Evolutionary conservation across 1,284 basidiomycete species (phyloP).

Genomic region (Grifola frondosa): DNA sequence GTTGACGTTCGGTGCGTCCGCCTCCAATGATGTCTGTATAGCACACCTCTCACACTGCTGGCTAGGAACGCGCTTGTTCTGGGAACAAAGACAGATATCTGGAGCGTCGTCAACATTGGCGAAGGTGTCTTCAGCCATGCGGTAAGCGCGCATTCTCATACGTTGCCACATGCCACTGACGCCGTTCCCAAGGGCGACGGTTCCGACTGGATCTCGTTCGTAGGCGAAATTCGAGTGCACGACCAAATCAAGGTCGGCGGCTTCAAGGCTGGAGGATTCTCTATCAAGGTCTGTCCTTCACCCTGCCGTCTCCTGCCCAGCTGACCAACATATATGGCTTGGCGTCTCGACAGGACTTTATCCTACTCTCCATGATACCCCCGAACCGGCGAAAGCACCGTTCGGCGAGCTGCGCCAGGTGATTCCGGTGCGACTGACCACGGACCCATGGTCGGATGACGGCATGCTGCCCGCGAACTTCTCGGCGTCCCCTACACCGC

Average conservation of each 20-base stretch:
- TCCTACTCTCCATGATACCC: constrained; percentile 60
- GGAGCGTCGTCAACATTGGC: constrained; percentile 63
- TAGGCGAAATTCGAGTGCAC: constrained; percentile 57
- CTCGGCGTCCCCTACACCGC: constrained; percentile 23
- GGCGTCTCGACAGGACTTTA: constrained; percentile 48
- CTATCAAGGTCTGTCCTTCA: constrained; percentile 48
- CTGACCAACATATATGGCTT: constrained; percentile 7
- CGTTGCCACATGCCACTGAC: not conserved
- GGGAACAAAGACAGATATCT: constrained; percentile 65
- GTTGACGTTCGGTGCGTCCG: constrained; percentile 64
- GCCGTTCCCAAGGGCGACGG: constrained; percentile 50
- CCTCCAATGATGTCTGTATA: not conserved
- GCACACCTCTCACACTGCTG: not conserved
- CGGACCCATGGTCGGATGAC: constrained; percentile 57
- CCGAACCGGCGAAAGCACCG: constrained; percentile 52
- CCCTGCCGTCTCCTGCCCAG: not conserved
- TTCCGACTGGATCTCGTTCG: constrained; percentile 56
- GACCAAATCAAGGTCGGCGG: constrained; percentile 50
- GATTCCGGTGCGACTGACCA: constrained; percentile 65
- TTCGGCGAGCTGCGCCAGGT: constrained; percentile 59
- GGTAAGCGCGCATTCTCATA: constrained; percentile 36
- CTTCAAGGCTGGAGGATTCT: constrained; percentile 64
- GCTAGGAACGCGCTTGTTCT: constrained; percentile 27
- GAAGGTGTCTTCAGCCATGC: constrained; percentile 57
- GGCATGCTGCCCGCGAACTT: constrained; percentile 22